Conservation (phyloP, 2,329 filamentous ascomycete species). For the Trichophyton verrucosum region DNA sequence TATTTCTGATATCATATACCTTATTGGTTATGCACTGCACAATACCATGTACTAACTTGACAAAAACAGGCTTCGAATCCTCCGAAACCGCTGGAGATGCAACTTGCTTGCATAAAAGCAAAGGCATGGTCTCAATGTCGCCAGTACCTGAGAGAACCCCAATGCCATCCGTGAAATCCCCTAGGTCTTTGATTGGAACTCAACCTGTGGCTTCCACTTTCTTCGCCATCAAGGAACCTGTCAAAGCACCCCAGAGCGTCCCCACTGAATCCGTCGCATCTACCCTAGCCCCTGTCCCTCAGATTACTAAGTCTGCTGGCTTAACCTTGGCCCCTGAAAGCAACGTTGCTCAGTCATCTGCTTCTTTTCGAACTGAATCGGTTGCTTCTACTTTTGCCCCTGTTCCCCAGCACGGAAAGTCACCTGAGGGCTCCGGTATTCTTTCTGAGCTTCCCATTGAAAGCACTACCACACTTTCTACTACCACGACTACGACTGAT, state of each 20-base stretch:
- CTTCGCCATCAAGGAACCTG: background rate
- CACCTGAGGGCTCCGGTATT: background rate
- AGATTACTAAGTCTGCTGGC: background rate
- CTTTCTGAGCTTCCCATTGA: background rate
- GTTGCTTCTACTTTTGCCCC: background rate
- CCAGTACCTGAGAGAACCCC: background rate
- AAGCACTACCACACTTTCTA: background rate
- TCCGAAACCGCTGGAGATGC: constrained; percentile 1
- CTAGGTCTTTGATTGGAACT: background rate
- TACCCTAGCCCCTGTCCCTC: background rate
- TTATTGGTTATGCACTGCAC: background rate
- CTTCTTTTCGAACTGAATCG: background rate
- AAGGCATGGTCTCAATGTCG: background rate
- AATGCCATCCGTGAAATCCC: background rate
- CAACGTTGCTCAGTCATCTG: background rate
- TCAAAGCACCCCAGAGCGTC: background rate
- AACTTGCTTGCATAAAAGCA: background rate
- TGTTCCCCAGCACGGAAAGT: background rate
- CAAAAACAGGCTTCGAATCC: background rate
- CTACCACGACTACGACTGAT: background rate
- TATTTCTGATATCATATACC: background rate
- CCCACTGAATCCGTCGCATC: background rate
- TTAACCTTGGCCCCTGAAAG: background rate
- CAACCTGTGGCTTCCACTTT: background rate
- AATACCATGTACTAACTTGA: background rate